phyloP scores from a whole-genome alignment of 208 protist species.

The Leishmania gerbilli region DNA sequence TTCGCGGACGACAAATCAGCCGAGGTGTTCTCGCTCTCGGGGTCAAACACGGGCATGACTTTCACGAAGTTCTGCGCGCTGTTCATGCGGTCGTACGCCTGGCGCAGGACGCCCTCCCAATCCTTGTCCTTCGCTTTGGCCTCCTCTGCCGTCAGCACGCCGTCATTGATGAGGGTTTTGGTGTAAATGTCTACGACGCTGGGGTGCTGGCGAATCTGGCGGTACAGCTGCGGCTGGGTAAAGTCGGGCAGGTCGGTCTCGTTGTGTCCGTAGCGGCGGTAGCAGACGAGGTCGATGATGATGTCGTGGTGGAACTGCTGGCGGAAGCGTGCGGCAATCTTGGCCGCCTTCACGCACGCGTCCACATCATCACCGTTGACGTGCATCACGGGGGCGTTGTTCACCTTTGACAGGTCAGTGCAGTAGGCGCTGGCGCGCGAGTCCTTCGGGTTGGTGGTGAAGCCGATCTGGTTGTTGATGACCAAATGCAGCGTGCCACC shows the following conservation, averaged over 20 bases:
- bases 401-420: constrained; percentile 96
- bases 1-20: constrained; percentile 52
- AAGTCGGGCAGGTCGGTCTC: constrained; percentile 97
- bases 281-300: constrained; percentile 98
- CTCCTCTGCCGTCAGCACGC: constrained; percentile 71
- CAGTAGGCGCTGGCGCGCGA: constrained; percentile 95
- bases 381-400: constrained; percentile 96
- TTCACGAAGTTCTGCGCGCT: constrained; percentile 87
- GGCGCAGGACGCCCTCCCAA: constrained; percentile 65
- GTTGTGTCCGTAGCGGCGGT: constrained; percentile 97
- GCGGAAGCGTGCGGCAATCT: constrained; percentile 92
- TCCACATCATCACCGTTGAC: constrained; percentile 98
- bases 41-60: constrained; percentile 69
- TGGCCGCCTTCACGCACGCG: constrained; percentile 89
- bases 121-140: constrained; percentile 72
- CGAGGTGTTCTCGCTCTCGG: constrained; percentile 74
- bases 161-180: constrained; percentile 80
- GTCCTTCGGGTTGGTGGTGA: constrained; percentile 96
- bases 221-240: constrained; percentile 96
- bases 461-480: constrained; percentile 99
- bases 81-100: constrained; percentile 80
- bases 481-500: constrained; percentile 99
- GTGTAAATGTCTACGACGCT: constrained; percentile 91
- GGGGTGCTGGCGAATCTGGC: constrained; percentile 89
- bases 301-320: constrained; percentile 95